Evolutionary conservation across 2,329 filamentous ascomycete species (phyloP), one percentile per base, ranked within the genome.

Genomic region (Chrysoporthe puriensis): DNA sequence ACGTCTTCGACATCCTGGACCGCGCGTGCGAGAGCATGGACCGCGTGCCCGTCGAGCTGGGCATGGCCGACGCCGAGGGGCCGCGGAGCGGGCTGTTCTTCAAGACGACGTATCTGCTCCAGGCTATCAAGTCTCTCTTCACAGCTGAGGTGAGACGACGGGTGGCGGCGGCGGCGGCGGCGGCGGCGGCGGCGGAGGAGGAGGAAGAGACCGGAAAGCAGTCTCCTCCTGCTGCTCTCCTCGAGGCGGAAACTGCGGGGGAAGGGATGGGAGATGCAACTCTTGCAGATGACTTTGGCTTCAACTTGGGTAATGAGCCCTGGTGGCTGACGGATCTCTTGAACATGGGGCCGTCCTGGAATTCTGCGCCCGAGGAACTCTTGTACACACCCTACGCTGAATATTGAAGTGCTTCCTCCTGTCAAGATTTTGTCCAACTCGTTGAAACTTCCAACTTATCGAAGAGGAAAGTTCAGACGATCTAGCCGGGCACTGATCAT

Each of bases 1-100:
- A 75, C 58, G 68, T 74, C 4, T 70, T 75, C 52, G 69, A 63
- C 3, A 63, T 72, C 18, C 57, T 75, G 0, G 74, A 75, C 57
- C 69, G 60, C 2, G 36, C 64, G 8, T 67, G 62, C 58, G 69
- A 71, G 26, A 54, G 36, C 2, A 56, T 73, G 11, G 62, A 66
- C 3, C 48, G 54, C n/a, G 58, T 74, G 40, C 66, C 71, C 14
- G 43, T 2, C 3, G 54, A 59, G 5, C 6, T 69, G 16, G 72
- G 69, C 0, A 70, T 74, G 32, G 63, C 72, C 0, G 71, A 74
- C 52, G 70, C 71, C 14, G 66, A 71, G 0, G 70, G 71, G 3
- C 69, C 66, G 8, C 64, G 70, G 21, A 66, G 63, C 7, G 71
- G 73, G 9, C 63, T 74, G 43, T 72, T 73, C 61, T 72, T 71